Base-by-base conservation (phyloP, 257 asterid species). In the Lycium barbarum region DNA sequence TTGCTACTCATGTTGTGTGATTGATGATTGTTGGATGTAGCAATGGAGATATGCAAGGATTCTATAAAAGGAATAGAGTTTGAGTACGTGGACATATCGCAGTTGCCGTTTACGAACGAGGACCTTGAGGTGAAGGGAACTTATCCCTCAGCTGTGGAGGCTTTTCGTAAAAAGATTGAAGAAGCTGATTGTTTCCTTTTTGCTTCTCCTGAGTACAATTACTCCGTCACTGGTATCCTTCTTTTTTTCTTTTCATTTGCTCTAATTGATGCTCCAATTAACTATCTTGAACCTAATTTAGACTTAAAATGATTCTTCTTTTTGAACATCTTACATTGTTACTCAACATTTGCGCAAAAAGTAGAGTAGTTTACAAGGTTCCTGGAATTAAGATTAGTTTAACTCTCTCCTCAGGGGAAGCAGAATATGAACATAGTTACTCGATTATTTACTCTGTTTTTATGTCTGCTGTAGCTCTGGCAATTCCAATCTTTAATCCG, bases 201-300 rank as follows among this genome's bases (percentile, higher is more conserved):
- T 72, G 98, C 98, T 47, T 93, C 99, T 4, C 99, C 98, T 0
- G 99, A 96, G 92, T 94, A 93, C 87, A 96, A 94, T 87, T 96
- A 93, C 88, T 94, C 99, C 4, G 86, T 94, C 40, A 82, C 97
- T 13, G 99, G 97, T 95, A 93, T n/a, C 2, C 8, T 47, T 40
- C 14, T 53, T 53, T 53, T 13, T 0, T 51, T 51, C 10, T 9
- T 12, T 51, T 68, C 78, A 22, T 22, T 70, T 68, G 1, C 17
- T 72, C 4, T 13, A 15, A 40, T 73, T 73, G 66, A 79, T 76
- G 20, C n/a, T 49, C 66, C 33, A 20, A 35, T 54, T 79, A 9
- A 55, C 17, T 55, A 55, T 54, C 12, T 54, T 54, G 17, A 54
- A 54, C 4, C 59, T 54, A 11, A 18, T 7, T 59, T 59, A 59